Percentiles rank a stretch among this genome's conserved stretches.
phyloP scores from a whole-genome alignment of 495 filamentous ascomycete genomes.

The Letharia lupina region DNA sequence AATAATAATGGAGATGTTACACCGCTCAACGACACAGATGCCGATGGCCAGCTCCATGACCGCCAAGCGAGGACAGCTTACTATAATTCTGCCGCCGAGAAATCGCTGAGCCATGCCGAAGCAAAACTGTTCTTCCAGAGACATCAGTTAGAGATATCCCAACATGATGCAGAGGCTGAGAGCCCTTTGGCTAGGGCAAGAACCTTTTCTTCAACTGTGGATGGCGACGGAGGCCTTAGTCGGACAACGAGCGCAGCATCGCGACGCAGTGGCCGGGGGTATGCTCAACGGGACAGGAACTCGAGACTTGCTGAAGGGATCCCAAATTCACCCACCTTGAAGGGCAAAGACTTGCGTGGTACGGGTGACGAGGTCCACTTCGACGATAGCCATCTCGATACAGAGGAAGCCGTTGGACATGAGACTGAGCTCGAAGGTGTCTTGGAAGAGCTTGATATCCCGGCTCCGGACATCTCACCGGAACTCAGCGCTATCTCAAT shows the following conservation, averaged over 20 bases:
- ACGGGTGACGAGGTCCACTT: slow-evolving; percentile 35
- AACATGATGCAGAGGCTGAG: slow-evolving; percentile 41
- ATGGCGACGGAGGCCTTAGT: slow-evolving; percentile 22
- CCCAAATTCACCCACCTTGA: slow-evolving; percentile 1
- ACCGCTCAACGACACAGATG: slow-evolving; percentile 22
- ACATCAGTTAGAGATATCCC: slow-evolving; percentile 56
- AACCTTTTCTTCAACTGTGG: slow-evolving; percentile 28
- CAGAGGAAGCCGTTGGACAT: slow-evolving; percentile 17
- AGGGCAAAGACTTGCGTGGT: slow-evolving; percentile 5
- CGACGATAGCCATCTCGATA: slow-evolving; percentile 25
- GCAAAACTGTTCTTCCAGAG: slow-evolving; percentile 93
- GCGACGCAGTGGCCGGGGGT: slow-evolving; percentile 25
- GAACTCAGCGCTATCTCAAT: slow-evolving; percentile 79
- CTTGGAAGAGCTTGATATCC: slow-evolving; percentile 28
- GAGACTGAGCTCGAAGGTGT: slow-evolving; percentile 16
- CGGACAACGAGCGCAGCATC: slow-evolving; percentile 28
- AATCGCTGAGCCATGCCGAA: slow-evolving; percentile 81
- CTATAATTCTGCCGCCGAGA: slow-evolving; percentile 82
- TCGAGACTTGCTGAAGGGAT: slow-evolving; percentile 11
- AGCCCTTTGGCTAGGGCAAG: slow-evolving; percentile 42
- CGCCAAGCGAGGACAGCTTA: slow-evolving; percentile 56
- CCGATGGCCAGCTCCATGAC: slow-evolving; percentile 23
- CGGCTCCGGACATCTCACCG: slow-evolving; percentile 62
- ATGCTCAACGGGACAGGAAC: slow-evolving; percentile 23
- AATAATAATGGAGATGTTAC: neutral